A percentile compares a stretch with the other conserved stretches of the same genome.
phyloP scores from a whole-genome alignment of 2,329 filamentous ascomycete species.

The Aureobasidium subglaciale region DNA sequence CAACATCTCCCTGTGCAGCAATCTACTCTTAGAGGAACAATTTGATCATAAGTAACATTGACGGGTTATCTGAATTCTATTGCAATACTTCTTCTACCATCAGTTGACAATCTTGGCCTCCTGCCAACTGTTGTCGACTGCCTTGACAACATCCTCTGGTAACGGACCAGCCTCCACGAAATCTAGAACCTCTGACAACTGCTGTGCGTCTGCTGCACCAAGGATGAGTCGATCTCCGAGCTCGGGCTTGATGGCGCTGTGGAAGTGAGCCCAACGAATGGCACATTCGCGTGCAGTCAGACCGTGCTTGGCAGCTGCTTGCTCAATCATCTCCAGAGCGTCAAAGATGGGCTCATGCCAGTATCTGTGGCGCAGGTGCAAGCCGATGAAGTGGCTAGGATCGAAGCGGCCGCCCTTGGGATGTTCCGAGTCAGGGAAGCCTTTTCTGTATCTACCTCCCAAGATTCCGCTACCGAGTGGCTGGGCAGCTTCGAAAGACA shows the following conservation, averaged over 20 bases:
- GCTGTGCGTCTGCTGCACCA: slow-evolving; percentile 49
- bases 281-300: slow-evolving; percentile 35
- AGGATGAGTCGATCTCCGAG: slow-evolving; percentile 42
- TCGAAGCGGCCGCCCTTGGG: slow-evolving; percentile 26
- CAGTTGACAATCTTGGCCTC: too few relatives aligned
- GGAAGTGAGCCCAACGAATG: slow-evolving; percentile 37
- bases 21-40: too few relatives aligned
- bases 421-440: slow-evolving; percentile 27
- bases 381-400: slow-evolving; percentile 30
- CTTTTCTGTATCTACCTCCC: slow-evolving; percentile 30
- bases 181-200: slow-evolving; percentile 49
- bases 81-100: too few relatives aligned
- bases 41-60: too few relatives aligned
- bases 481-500: slow-evolving; percentile 34
- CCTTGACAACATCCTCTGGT: too few relatives aligned
- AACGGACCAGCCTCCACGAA: slow-evolving; percentile 63
- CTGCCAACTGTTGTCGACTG: too few relatives aligned
- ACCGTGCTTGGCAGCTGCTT: slow-evolving; percentile 28
- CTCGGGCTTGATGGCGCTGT: slow-evolving; percentile 27
- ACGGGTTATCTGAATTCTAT: too few relatives aligned
- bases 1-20: too few relatives aligned
- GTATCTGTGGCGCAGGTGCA: slow-evolving; percentile 29
- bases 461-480: slow-evolving; percentile 27
- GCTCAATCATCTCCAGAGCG: slow-evolving; percentile 32
- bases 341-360: slow-evolving; percentile 34